Conservation (phyloP, 75 land plant species). For the Cunninghamia lanceolata region DNA sequence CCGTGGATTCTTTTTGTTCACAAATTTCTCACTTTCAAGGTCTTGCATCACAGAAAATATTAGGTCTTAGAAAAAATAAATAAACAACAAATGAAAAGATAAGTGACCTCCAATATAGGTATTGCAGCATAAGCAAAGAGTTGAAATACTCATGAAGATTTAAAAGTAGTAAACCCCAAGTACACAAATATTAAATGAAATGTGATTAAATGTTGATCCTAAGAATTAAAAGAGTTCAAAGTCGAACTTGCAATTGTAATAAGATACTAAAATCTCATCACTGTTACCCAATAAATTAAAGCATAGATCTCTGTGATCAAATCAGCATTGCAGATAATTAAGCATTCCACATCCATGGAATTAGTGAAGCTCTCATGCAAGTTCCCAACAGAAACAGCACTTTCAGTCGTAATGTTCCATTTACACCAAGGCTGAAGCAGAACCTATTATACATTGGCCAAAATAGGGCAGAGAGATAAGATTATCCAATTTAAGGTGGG, state of each 20-base stretch:
- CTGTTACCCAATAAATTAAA: background rate
- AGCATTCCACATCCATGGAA: background rate
- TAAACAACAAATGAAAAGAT: background rate
- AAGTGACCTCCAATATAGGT: background rate
- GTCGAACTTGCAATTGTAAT: background rate
- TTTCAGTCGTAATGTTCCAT: no score
- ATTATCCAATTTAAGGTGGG: no score
- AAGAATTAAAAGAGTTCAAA: background rate
- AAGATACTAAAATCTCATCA: background rate
- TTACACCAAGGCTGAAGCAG: no score
- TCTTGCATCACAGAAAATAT: conserved; percentile 10
- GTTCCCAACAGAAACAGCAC: background rate
- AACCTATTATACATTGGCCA: no score
- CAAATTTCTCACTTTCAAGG: conserved; percentile 5
- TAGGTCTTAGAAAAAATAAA: background rate
- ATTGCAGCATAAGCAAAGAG: background rate
- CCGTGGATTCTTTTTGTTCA: conserved; percentile 6
- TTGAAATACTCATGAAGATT: conserved; percentile 3
- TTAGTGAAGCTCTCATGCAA: background rate
- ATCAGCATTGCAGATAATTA: background rate
- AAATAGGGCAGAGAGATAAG: no score
- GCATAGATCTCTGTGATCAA: background rate
- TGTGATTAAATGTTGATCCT: background rate
- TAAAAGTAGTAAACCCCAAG: background rate
- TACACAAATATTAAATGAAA: background rate